These are phyloP conservation scores for Emmonsia crescens DNA, from an alignment of 2,329 filamentous ascomycete species.

Conservation along the genomic window DNA sequence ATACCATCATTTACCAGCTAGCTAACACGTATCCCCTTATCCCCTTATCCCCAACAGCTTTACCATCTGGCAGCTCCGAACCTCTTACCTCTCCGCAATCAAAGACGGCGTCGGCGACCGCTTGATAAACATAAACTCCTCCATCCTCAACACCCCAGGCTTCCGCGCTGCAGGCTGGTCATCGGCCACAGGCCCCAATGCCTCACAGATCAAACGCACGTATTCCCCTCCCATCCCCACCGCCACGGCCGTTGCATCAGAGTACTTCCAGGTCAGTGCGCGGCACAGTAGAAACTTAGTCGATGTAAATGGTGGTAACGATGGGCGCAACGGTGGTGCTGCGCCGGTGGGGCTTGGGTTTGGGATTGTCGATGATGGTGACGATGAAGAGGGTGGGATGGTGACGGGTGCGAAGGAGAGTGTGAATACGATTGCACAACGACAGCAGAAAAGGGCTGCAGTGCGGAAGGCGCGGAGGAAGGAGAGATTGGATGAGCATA, in stretches of 20 bases:
- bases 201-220: slow-evolving; percentile 49
- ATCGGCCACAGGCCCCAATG: slow-evolving; percentile 32
- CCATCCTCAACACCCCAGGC: slow-evolving; percentile 52
- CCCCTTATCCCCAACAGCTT: slow-evolving; percentile 37
- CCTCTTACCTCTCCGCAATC: slow-evolving; percentile 52
- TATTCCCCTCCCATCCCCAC: slow-evolving; percentile 59
- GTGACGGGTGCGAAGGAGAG: slow-evolving; percentile 45
- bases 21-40: neutral
- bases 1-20: neutral
- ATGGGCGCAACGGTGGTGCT: slow-evolving; percentile 18
- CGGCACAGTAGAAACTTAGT: slow-evolving; percentile 12
- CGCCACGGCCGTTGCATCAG: slow-evolving; percentile 43
- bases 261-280: slow-evolving; percentile 49
- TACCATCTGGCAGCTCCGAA: slow-evolving; percentile 55
- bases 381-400: slow-evolving; percentile 53
- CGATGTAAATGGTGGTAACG: slow-evolving; percentile 19
- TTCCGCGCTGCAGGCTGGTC: slow-evolving; percentile 56
- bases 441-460: slow-evolving; percentile 20
- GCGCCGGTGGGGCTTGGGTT: slow-evolving; percentile 13
- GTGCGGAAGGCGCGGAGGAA: slow-evolving; percentile 10
- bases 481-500: slow-evolving; percentile 18
- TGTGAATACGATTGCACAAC: slow-evolving; percentile 47
- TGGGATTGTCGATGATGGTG: slow-evolving; percentile 37
- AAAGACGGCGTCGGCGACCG: slow-evolving; percentile 57
- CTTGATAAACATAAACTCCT: slow-evolving; percentile 53